phyloP scores from a whole-genome alignment of 495 filamentous ascomycete genomes.

The Aspergillus indologenus region DNA sequence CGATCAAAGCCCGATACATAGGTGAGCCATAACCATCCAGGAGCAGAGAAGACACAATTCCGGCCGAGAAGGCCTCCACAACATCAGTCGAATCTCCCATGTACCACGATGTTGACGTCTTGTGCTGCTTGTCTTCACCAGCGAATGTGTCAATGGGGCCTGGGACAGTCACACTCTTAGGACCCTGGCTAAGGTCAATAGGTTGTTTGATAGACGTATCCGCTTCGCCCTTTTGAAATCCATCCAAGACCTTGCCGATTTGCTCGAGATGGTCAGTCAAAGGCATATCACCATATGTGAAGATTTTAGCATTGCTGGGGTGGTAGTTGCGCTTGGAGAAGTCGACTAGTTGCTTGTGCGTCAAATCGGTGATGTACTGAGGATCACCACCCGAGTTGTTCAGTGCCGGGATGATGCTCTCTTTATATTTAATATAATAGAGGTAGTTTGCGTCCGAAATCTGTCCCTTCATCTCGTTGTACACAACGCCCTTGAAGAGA shows the following conservation, averaged over 20 bases:
- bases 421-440: slow-evolving; percentile 89
- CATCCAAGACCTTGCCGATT: slow-evolving; percentile 65
- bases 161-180: slow-evolving; percentile 63
- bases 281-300: slow-evolving; percentile 94
- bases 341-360: slow-evolving; percentile 75
- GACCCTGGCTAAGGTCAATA: slow-evolving; percentile 64
- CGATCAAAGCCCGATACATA: slow-evolving; percentile 85
- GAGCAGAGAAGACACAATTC: slow-evolving; percentile 75
- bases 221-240: slow-evolving; percentile 64
- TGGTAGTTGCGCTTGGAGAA: slow-evolving; percentile 94
- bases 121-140: slow-evolving; percentile 80
- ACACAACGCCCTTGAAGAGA: slow-evolving; percentile 97
- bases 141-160: slow-evolving; percentile 89
- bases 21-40: slow-evolving; percentile 95
- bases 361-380: slow-evolving; percentile 91
- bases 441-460: slow-evolving; percentile 97
- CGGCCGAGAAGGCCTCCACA: slow-evolving; percentile 80
- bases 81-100: slow-evolving; percentile 78
- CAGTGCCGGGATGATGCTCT: slow-evolving; percentile 88
- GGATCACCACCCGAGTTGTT: slow-evolving; percentile 97
- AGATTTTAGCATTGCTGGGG: slow-evolving; percentile 90
- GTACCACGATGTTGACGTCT: slow-evolving; percentile 90
- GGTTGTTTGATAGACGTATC: slow-evolving; percentile 74
- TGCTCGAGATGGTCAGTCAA: slow-evolving; percentile 74
- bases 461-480: slow-evolving; percentile 99